Base-by-base conservation (phyloP, 73 alveolate species). In the Paramecium primaurelia region DNA sequence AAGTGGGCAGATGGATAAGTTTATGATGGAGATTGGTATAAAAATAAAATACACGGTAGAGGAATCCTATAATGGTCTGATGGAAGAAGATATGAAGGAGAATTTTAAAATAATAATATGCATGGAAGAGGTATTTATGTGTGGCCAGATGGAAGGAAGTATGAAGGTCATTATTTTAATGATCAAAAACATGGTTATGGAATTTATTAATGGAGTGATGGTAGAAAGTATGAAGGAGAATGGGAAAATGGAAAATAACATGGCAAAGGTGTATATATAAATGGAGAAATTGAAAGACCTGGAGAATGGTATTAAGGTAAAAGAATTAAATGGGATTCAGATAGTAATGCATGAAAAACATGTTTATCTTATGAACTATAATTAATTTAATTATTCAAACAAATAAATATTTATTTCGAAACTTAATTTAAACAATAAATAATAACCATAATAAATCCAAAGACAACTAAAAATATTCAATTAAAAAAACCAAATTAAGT, bases 11-110 rank as follows among this genome's bases (percentile, higher is more conserved):
- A 95, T 93, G 97, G 97, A 32, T 86, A 92, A 25, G 88, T 64
- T 87, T 96, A 96, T 92, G 96, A 93, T 44, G 99, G 99, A 44
- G 93, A 95, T 86, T 95, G 99, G 98, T 92, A 86, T 84, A 93
- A 96, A 38, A 95, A 77, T 83, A 92, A 84, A 92, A 86, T 93
- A 36, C 92, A 93, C 28, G 96, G 96, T 44, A 42, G 77, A 75
- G 96, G 96, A 54, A 80, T 68, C 44, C 92, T 89, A 1, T 93
- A 96, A 42, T 95, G 97, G 54, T 86, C 92, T n/a, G 58, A 80
- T 49, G 91, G 96, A 80, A 92, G 87, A 80, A 93, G 59, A 28
- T 92, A 92, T 83, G 47, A 37, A 22, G 95, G 95, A 16, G 86
- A 92, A 59, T 92, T 80, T 60, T 40, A 44, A 38, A 59, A 92